Evolutionary conservation across 148 eudicot species (phyloP).

Genomic region (Rhododendron simsii): DNA sequence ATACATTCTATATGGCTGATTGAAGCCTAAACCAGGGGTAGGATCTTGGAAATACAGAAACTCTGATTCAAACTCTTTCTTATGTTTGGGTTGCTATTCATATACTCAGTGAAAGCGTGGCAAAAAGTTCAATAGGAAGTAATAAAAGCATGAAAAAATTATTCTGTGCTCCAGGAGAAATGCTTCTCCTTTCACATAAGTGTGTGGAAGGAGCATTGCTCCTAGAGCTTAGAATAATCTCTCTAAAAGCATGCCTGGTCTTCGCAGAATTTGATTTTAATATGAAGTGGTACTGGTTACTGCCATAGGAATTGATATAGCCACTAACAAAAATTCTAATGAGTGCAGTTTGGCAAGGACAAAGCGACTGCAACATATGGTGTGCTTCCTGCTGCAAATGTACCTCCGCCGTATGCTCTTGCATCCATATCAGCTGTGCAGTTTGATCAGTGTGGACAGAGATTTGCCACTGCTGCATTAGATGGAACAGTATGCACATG

Average conservation of each 20-base stretch:
- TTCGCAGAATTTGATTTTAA: background rate
- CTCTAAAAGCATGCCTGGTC: background rate
- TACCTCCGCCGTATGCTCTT: conserved; percentile 96
- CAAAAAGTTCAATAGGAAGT: background rate
- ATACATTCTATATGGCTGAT: background rate
- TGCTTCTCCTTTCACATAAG: background rate
- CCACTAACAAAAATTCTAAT: conserved; percentile 14
- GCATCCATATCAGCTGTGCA: conserved; percentile 78
- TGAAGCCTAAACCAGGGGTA: background rate
- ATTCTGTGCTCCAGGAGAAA: background rate
- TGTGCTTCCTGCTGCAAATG: conserved; percentile 91
- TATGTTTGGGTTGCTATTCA: background rate
- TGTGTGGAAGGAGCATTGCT: background rate
- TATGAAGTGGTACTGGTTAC: background rate
- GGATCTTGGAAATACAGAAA: background rate
- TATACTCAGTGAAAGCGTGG: background rate
- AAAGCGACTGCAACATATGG: conserved; percentile 94
- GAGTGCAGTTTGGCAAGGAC: conserved; percentile 77
- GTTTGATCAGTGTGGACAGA: conserved; percentile 83
- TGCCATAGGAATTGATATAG: background rate
- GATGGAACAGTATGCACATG: conserved; percentile 97
- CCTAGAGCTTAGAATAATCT: background rate
- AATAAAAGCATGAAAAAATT: background rate
- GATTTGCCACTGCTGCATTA: conserved; percentile 87
- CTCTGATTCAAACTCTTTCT: background rate